These are phyloP conservation scores for Fusarium stilboides DNA, from an alignment of 2,329 filamentous ascomycete genomes.

Conservation along the genomic window DNA sequence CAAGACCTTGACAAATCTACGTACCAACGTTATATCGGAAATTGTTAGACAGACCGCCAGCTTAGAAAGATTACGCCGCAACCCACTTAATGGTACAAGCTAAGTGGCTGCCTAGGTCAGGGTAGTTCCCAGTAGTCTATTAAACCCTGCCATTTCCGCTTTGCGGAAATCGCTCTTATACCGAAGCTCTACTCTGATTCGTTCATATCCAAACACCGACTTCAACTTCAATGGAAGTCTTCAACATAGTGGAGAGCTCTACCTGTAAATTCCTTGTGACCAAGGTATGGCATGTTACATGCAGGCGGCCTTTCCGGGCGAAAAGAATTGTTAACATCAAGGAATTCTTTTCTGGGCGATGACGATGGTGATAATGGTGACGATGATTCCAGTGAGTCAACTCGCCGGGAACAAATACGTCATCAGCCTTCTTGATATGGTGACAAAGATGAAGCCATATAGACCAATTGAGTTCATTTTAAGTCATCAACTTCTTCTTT, in stretches of 20 bases:
- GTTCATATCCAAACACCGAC: conserved; percentile 1
- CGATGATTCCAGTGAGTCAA: not conserved
- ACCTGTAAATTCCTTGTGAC: not conserved
- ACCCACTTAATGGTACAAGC: not conserved
- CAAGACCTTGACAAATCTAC: too few relatives aligned
- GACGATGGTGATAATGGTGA: conserved; percentile 1
- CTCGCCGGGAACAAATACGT: conserved; percentile 3
- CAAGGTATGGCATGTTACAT: conserved; percentile 32
- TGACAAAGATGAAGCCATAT: not conserved
- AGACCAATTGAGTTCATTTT: conserved; percentile 3
- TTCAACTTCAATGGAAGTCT: not conserved
- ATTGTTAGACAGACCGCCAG: conserved; percentile 49
- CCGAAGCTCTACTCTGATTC: conserved; percentile 1
- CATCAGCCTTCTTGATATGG: not conserved
- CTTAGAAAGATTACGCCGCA: not conserved
- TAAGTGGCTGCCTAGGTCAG: conserved; percentile 4
- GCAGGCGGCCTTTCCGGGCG: conserved; percentile 36
- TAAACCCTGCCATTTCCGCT: conserved; percentile 4
- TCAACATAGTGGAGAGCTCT: too few relatives aligned
- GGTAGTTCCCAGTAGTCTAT: not conserved
- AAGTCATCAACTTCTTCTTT: conserved; percentile 1
- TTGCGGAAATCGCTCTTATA: not conserved
- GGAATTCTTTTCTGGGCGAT: conserved; percentile 1
- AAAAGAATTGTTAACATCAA: not conserved
- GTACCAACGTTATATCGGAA: not conserved